Evolutionary conservation across 2,329 filamentous ascomycete species (phyloP).

Genomic region (Tolypocladium inflatum): DNA sequence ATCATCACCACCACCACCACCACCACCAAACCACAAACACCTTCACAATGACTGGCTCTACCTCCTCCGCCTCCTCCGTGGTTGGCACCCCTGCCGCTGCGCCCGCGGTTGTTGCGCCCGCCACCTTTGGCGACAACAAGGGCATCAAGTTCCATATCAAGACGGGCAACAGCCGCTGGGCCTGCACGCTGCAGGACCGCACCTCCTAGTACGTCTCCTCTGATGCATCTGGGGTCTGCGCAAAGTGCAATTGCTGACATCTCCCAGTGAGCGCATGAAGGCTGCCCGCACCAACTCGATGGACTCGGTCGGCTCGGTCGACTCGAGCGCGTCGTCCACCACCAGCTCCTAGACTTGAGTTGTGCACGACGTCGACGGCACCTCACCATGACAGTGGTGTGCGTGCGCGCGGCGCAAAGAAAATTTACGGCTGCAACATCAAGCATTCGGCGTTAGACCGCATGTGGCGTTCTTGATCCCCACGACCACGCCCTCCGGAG

Average conservation of each 20-base stretch:
- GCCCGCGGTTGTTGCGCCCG: slow-evolving; percentile 10
- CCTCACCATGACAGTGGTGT: not conserved
- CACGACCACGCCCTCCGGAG: not conserved
- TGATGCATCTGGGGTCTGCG: not conserved
- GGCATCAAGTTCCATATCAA: slow-evolving; percentile 38
- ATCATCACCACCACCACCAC: not conserved
- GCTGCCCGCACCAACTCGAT: slow-evolving; percentile 23
- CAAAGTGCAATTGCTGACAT: not conserved
- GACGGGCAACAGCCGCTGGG: slow-evolving; percentile 27
- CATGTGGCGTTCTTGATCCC: not conserved
- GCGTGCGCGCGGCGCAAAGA: not conserved
- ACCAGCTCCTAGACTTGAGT: slow-evolving; percentile 2
- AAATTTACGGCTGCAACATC: not conserved
- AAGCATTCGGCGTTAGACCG: not conserved
- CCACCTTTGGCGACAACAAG: slow-evolving; percentile 23
- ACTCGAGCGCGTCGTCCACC: slow-evolving; percentile 16
- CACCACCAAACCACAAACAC: not conserved
- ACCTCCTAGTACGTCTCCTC: slow-evolving; percentile 28
- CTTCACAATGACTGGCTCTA: slow-evolving; percentile 10
- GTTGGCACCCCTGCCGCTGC: slow-evolving; percentile 5
- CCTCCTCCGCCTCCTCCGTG: slow-evolving; percentile 6
- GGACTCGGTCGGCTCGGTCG: slow-evolving; percentile 22
- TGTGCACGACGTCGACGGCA: not conserved
- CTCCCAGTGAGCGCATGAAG: slow-evolving; percentile 29
- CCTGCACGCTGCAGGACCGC: slow-evolving; percentile 35